These are phyloP conservation scores for Phytophthora fragariaefolia DNA, from an alignment of 352 stramenopile genomes.

Conservation along the genomic window DNA sequence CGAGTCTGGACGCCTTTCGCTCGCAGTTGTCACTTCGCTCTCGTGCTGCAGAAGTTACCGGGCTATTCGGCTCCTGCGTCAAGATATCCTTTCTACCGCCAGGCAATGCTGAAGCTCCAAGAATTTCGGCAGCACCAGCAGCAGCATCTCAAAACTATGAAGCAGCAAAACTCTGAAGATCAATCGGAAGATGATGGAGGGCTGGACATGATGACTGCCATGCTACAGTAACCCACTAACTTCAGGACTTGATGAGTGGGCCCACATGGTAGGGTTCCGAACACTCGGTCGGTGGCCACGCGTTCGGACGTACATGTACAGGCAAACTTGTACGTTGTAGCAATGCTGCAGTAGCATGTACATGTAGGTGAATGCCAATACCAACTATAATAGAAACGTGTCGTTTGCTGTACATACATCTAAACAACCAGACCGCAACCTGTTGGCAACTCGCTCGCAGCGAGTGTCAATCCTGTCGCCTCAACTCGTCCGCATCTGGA, in stretches of 20 bases:
- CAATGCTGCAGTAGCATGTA: no score
- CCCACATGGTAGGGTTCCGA: no score
- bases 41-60: conserved; percentile 67
- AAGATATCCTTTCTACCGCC: conserved; percentile 46
- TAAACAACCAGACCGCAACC: no score
- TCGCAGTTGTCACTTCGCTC: conserved; percentile 66
- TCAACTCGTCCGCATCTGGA: not conserved
- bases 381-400: no score
- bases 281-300: no score
- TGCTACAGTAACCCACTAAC: not conserved
- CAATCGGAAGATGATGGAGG: conserved; percentile 7
- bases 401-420: no score
- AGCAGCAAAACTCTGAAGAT: not conserved
- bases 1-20: conserved; percentile 63
- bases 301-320: no score
- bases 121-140: conserved; percentile 57
- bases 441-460: no score
- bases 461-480: not conserved
- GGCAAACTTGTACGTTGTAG: no score
- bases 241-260: no score
- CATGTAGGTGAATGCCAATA: no score
- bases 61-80: conserved; percentile 32
- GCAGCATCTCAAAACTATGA: conserved; percentile 46
- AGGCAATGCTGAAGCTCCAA: conserved; percentile 51
- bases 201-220: not conserved